phyloP scores from a whole-genome alignment of 1,284 basidiomycete species.

The Papiliotrema terrestris region DNA sequence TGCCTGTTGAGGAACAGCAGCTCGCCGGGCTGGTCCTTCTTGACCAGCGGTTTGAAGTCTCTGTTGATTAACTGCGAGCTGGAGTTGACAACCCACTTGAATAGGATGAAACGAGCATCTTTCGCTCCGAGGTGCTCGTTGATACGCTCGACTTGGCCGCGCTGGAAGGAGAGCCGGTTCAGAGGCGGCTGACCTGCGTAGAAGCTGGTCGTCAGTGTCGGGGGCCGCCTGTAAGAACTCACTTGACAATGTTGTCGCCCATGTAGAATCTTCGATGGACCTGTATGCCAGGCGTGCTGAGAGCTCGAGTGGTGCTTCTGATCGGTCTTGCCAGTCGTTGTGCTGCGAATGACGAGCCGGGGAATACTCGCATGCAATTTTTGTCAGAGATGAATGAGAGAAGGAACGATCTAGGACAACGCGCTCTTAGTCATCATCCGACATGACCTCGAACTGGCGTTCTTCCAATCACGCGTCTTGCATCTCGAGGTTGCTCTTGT shows the following conservation, averaged over 20 bases:
- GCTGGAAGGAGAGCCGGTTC: constrained; percentile 81
- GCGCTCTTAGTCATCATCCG: no score
- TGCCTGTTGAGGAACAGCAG: constrained; percentile 53
- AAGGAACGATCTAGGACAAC: no score
- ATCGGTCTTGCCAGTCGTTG: not conserved
- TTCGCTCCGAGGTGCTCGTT: constrained; percentile 62
- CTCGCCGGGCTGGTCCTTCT: constrained; percentile 53
- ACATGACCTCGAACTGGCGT: no score
- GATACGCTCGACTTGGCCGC: constrained; percentile 66
- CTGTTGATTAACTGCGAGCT: constrained; percentile 8
- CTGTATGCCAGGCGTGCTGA: not conserved
- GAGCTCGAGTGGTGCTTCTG: not conserved
- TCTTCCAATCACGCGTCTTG: no score
- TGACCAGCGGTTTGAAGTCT: constrained; percentile 41
- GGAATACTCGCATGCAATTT: no score
- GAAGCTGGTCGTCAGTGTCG: constrained; percentile 54
- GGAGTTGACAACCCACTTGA: constrained; percentile 51
- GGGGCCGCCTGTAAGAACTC: constrained; percentile 4
- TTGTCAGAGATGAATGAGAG: no score
- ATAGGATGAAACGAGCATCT: constrained; percentile 67
- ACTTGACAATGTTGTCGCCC: constrained; percentile 49
- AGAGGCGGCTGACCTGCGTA: constrained; percentile 70
- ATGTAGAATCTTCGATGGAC: constrained; percentile 16
- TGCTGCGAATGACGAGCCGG: not conserved
- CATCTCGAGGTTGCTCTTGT: no score